Base-by-base conservation (phyloP, 257 asterid genomes). In the Voacanga thouarsii region DNA sequence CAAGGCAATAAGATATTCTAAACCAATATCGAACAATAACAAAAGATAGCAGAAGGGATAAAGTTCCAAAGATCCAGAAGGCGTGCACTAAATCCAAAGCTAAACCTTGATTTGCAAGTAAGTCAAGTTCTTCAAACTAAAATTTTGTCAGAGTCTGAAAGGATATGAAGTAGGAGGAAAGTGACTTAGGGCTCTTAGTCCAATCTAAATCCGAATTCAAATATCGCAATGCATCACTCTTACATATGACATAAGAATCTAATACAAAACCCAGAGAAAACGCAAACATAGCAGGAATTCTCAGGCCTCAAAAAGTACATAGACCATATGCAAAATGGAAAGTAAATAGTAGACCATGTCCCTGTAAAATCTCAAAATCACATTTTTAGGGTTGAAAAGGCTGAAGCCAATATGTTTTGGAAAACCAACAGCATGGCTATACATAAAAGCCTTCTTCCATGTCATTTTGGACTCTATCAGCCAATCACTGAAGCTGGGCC, bases 31-130 rank as follows among this genome's bases (percentile, higher is more conserved):
- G 21, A 39, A 5, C 50, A 67, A 39, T 15, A 19, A 15, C 49
- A 37, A 23, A 67, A 67, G 72, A 61, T 4, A 33, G 71, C 45
- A 4, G 45, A 67, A 37, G 50, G 33, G 67, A 23, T 33, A 53
- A 74, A 51, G 37, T 24, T 57, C 75, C 65, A 69, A n/a, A 16
- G 63, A 55, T 56, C 68, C 70, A 59, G 71, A 59, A 18, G 19
- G 33, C 26, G 56, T 19, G 68, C 39, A 64, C 11, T 19, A 44
- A 60, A 33, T n/a, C 7, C 47, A 33, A 72, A 79, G 28, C 50
- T 63, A 33, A 55, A 37, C 26, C 59, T 63, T 37, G 45, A 24
- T 39, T 49, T 43, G 30, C 53, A 59, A 59, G 56, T 45, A 71
- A 45, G 8, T 44, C 28, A 59, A 78, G 49, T 6, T 15, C 28